These are phyloP conservation scores for Triadica sebifera DNA, from an alignment of 345 rosid species.

Conservation along the genomic window DNA sequence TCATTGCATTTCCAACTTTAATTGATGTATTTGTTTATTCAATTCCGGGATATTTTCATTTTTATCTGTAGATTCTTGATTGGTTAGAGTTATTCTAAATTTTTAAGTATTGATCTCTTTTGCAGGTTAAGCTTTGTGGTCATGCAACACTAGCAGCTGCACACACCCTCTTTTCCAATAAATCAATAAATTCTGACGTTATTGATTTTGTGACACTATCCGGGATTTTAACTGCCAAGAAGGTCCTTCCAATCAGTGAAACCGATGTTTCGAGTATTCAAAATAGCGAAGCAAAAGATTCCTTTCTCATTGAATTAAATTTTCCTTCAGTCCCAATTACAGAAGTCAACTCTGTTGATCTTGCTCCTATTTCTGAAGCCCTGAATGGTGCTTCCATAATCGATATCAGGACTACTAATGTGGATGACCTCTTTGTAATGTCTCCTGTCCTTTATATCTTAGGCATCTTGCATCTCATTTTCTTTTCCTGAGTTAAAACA, in stretches of 20 bases:
- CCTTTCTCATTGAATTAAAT: conserved; percentile 49
- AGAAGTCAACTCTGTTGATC: conserved; percentile 37
- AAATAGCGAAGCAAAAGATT: conserved; percentile 33
- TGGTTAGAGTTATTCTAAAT: no score
- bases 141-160: conserved; percentile 90
- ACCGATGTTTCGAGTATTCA: conserved; percentile 17
- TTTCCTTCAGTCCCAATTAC: conserved; percentile 42
- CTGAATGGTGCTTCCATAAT: conserved; percentile 45
- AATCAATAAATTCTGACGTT: conserved; percentile 43
- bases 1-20: no score
- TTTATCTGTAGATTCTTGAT: no score
- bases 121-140: conserved; percentile 73
- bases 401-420: conserved; percentile 47
- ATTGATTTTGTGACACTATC: conserved; percentile 70
- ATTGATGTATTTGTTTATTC: no score
- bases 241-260: conserved; percentile 28
- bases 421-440: conserved; percentile 49
- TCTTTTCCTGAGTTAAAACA: neutral
- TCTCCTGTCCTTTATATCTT: neutral
- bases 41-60: no score
- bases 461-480: neutral
- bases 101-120: neutral
- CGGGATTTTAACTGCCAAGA: conserved; percentile 64
- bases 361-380: conserved; percentile 43
- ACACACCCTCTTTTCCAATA: conserved; percentile 54